phyloP scores from a whole-genome alignment of 1,139 yeast genomes.

The Suhomyces wounanorum region DNA sequence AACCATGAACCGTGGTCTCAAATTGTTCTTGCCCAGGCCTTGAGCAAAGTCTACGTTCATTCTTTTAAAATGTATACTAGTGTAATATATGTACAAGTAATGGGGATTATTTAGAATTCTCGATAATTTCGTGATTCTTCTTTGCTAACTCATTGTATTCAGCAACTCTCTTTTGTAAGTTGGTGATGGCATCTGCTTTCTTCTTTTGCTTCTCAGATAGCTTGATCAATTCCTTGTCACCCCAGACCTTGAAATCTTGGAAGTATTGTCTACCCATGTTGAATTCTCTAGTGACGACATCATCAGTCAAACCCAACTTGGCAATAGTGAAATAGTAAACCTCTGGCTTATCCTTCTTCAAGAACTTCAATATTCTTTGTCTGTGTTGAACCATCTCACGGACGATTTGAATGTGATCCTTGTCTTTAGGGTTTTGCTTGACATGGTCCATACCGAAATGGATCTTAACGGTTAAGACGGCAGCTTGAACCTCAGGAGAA shows the following conservation, averaged over 20 bases:
- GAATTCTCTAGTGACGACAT: slow-evolving; percentile 75
- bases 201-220: slow-evolving; percentile 44
- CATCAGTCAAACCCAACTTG: slow-evolving; percentile 85
- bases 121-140: slow-evolving; percentile 34
- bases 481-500: slow-evolving; percentile 95
- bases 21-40: background rate
- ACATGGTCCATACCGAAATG: slow-evolving; percentile 78
- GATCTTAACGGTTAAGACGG: slow-evolving; percentile 78
- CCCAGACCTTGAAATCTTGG: slow-evolving; percentile 85
- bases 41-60: background rate
- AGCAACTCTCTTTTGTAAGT: slow-evolving; percentile 45
- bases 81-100: slow-evolving; percentile 13
- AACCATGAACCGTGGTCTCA: too few relatives aligned
- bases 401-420: slow-evolving; percentile 63
- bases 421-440: slow-evolving; percentile 72
- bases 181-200: slow-evolving; percentile 34
- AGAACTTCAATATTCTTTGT: slow-evolving; percentile 77
- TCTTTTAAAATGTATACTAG: slow-evolving; percentile 6
- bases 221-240: slow-evolving; percentile 51
- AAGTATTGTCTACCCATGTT: slow-evolving; percentile 81
- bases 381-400: slow-evolving; percentile 87
- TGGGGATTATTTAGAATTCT: slow-evolving; percentile 8
- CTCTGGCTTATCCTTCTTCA: slow-evolving; percentile 77
- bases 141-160: slow-evolving; percentile 45
- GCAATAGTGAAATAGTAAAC: slow-evolving; percentile 83